Percentiles rank a stretch among this genome's conserved stretches.
Conservation (phyloP, 768 basidiomycete genomes). For the Tricholoma terreum region DNA sequence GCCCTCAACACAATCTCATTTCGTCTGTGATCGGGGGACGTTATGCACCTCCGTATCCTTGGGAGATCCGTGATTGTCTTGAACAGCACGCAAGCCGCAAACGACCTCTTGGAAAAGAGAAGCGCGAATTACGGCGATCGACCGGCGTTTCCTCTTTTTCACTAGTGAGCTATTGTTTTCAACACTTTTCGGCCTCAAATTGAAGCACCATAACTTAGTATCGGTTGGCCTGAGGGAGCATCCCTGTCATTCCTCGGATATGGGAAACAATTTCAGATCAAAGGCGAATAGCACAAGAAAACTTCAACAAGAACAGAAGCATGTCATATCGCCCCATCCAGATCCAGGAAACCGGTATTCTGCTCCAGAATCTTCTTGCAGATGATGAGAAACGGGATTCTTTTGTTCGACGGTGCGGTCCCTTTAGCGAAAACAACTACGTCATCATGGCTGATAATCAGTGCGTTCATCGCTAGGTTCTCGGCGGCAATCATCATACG, state of each 20-base stretch:
- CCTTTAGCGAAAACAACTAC: background rate
- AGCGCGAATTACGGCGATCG: slow-evolving; percentile 14
- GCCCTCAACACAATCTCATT: background rate
- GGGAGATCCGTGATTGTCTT: slow-evolving; percentile 12
- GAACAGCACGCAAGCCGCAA: slow-evolving; percentile 13
- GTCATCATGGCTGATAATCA: background rate
- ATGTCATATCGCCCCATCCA: slow-evolving; percentile 5
- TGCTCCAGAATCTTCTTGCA: slow-evolving; percentile 5
- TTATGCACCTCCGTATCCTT: slow-evolving; percentile 10
- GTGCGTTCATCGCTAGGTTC: slow-evolving; percentile 2
- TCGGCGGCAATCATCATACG: slow-evolving; percentile 12
- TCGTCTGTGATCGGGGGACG: slow-evolving; percentile 5
- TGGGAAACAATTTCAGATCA: slow-evolving; percentile 7
- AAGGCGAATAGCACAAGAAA: slow-evolving; percentile 3
- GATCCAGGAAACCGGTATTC: background rate
- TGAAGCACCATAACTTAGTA: background rate
- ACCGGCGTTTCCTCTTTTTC: slow-evolving; percentile 11
- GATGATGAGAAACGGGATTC: slow-evolving; percentile 3
- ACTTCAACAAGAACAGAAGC: background rate
- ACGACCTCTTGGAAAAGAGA: slow-evolving; percentile 14
- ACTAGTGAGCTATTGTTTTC: background rate
- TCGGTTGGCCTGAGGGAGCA: background rate
- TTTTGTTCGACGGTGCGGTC: slow-evolving; percentile 19
- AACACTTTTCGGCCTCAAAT: background rate
- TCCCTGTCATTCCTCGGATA: background rate